phyloP scores from a whole-genome alignment of 1,139 yeast genomes.

The Sporopachydermia cereana region DNA sequence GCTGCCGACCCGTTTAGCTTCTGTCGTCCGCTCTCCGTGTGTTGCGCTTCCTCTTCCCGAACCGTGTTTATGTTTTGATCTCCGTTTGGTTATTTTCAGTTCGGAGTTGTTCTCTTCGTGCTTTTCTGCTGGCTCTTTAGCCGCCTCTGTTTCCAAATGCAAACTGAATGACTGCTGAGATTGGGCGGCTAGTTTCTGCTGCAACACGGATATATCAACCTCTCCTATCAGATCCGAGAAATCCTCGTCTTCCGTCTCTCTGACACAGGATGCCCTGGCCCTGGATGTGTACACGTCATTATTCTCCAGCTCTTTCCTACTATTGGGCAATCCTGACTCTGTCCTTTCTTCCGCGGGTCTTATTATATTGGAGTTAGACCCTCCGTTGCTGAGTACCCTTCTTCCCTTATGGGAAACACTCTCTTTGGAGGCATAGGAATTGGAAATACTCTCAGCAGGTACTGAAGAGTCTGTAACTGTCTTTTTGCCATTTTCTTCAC shows the following conservation, averaged over 20 bases:
- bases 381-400: too few species aligned
- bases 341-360: too few species aligned
- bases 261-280: too few species aligned
- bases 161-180: background rate
- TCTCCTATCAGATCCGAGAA: constrained; percentile 19
- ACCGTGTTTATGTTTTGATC: too few species aligned
- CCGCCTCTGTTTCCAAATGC: too few species aligned
- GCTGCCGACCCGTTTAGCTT: background rate
- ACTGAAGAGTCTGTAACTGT: background rate
- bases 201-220: constrained; percentile 14
- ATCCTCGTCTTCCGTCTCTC: constrained; percentile 3
- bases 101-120: background rate
- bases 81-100: background rate
- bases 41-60: too few species aligned
- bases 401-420: too few species aligned
- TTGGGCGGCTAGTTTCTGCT: background rate
- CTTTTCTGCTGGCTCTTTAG: background rate
- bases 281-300: too few species aligned
- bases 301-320: background rate
- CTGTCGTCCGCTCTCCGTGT: too few species aligned
- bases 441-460: background rate
- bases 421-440: too few species aligned
- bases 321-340: background rate
- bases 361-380: too few species aligned
- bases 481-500: background rate